Evolutionary conservation across 2,329 filamentous ascomycete species (phyloP).

Genomic region (Pestalotiopsis sp.): DNA sequence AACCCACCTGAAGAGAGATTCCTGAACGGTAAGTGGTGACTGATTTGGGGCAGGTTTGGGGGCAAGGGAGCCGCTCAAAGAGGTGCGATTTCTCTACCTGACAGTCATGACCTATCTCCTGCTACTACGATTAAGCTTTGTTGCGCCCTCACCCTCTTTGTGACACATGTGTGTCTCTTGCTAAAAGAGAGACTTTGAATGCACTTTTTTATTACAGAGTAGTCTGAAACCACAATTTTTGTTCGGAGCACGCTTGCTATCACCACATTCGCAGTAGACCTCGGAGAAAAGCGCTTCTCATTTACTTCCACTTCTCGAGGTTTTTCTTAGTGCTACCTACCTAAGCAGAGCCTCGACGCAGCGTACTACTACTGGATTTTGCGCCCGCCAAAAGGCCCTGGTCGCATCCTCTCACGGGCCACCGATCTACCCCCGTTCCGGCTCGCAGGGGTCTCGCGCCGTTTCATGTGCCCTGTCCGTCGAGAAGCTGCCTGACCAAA

Average conservation of each 20-base stretch:
- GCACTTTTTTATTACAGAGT: neutral
- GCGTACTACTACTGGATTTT: slow-evolving; percentile 19
- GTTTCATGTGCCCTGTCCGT: slow-evolving; percentile 35
- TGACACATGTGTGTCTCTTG: neutral
- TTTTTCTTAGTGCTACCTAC: neutral
- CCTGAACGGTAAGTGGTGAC: neutral
- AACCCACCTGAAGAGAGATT: neutral
- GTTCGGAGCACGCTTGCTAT: neutral
- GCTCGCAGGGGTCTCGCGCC: slow-evolving; percentile 30
- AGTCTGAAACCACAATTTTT: neutral
- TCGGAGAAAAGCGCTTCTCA: neutral
- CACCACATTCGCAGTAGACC: neutral
- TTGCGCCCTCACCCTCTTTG: neutral
- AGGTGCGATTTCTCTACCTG: neutral
- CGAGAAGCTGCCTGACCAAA: slow-evolving; percentile 12
- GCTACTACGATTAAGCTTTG: neutral
- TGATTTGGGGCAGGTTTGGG: neutral
- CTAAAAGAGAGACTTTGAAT: neutral
- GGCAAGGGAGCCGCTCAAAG: neutral
- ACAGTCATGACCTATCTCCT: neutral
- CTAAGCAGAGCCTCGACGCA: slow-evolving; percentile 34
- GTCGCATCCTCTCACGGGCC: slow-evolving; percentile 29
- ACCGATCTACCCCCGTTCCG: slow-evolving; percentile 30
- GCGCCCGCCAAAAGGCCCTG: neutral
- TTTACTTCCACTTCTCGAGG: neutral